These are phyloP conservation scores for Exophiala aquamarina DNA, from an alignment of 2,329 filamentous ascomycete species.

Conservation along the genomic window DNA sequence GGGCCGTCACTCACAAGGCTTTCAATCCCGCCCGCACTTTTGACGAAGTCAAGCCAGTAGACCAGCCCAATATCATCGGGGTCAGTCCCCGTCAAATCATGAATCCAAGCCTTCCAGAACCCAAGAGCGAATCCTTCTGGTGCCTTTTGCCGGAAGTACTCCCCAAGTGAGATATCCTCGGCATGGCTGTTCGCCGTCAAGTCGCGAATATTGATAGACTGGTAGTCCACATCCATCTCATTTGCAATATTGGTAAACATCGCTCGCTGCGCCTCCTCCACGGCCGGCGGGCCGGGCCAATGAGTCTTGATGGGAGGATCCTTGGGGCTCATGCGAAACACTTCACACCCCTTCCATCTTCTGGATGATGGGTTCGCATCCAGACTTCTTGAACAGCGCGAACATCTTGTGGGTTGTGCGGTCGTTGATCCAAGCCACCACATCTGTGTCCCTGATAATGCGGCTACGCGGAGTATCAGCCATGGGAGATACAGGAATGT, in stretches of 20 bases:
- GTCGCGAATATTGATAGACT: slow-evolving; percentile 10
- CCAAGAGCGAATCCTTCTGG: slow-evolving; percentile 1
- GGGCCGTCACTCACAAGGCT: slow-evolving; percentile 52
- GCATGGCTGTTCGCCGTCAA: slow-evolving; percentile 2
- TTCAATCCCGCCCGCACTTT: slow-evolving; percentile 54
- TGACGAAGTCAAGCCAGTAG: slow-evolving; percentile 49
- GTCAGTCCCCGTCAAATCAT: slow-evolving; percentile 9
- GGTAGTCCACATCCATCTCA: slow-evolving; percentile 6
- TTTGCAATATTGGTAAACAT: slow-evolving; percentile 20
- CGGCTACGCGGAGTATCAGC: too few relatives aligned
- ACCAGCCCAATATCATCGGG: slow-evolving; percentile 29
- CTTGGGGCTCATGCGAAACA: slow-evolving; percentile 6
- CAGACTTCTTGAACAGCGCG: slow-evolving; percentile 32
- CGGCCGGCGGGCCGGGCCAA: slow-evolving; percentile 7
- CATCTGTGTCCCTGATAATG: too few relatives aligned
- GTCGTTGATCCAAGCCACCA: slow-evolving; percentile 58
- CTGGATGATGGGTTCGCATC: slow-evolving; percentile 48
- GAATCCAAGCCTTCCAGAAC: slow-evolving; percentile 9
- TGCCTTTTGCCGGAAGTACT: slow-evolving; percentile 6
- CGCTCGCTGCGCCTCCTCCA: slow-evolving; percentile 1
- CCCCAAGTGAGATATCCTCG: slow-evolving; percentile 9
- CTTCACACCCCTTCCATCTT: slow-evolving; percentile 37
- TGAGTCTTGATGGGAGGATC: not conserved
- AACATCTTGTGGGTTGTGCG: slow-evolving; percentile 50
- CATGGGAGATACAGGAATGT: too few relatives aligned